These are phyloP conservation scores for Neurospora discreta DNA, from an alignment of 495 filamentous ascomycete genomes.

Conservation along the genomic window DNA sequence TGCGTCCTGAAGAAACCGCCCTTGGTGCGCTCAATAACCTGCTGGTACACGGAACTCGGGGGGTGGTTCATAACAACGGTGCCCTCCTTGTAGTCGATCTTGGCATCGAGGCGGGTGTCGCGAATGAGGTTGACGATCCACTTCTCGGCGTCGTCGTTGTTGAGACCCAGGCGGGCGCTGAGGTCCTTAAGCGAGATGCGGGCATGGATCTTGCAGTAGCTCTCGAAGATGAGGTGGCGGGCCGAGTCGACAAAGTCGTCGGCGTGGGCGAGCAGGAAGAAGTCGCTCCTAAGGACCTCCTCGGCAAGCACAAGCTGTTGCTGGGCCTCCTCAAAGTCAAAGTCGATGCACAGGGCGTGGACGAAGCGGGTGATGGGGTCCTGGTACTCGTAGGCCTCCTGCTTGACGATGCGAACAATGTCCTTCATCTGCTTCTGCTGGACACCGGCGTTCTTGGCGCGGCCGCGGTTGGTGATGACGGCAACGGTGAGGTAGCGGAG, in stretches of 20 bases:
- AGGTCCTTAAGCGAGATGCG: conserved; percentile 97
- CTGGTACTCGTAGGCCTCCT: conserved; percentile 93
- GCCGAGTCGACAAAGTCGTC: conserved; percentile 92
- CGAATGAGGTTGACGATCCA: conserved; percentile 99
- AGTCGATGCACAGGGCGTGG: conserved; percentile 92
- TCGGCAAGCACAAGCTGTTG: conserved; percentile 83
- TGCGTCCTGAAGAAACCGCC: conserved; percentile 86
- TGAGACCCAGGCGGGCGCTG: conserved; percentile 77
- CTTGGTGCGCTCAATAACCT: conserved; percentile 95
- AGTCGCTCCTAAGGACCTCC: conserved; percentile 82
- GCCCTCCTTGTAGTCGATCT: conserved; percentile 97
- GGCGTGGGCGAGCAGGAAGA: conserved; percentile 80
- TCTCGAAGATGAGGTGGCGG: conserved; percentile 91
- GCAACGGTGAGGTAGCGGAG: conserved; percentile 88
- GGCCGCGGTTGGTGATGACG: conserved; percentile 88
- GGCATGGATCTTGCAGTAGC: conserved; percentile 99
- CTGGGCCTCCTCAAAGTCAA: conserved; percentile 97
- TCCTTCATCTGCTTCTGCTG: conserved; percentile 99
- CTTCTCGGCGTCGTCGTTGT: conserved; percentile 93
- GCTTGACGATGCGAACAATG: conserved; percentile 82
- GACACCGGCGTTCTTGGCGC: conserved; percentile 65
- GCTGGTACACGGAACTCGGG: conserved; percentile 94
- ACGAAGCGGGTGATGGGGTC: conserved; percentile 95
- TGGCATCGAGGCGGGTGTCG: conserved; percentile 92
- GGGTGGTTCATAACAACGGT: conserved; percentile 99